Evolutionary conservation across 768 basidiomycete species (phyloP), one percentile per base, ranked within the genome.

Genomic region (Tremella mesenterica): DNA sequence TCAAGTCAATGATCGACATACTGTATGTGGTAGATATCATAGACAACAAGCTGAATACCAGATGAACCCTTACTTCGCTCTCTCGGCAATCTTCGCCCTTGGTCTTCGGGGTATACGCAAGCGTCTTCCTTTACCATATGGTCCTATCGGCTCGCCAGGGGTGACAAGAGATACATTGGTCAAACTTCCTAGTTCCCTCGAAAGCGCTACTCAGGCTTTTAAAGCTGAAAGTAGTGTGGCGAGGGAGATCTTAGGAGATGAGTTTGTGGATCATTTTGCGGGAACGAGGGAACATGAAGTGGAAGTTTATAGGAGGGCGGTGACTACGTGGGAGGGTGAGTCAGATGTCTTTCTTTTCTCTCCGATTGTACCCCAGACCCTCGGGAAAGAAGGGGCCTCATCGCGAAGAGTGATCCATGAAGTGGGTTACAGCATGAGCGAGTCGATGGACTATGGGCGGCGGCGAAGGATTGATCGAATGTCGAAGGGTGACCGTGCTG

Each of bases 241-340:
- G 2, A 79, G 95, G 28, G 85, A 91, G 67, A 77, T 88, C 36
- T 82, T 97, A 52, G 93, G 92, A 0, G 76, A 90, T 65, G 83
- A 82, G 21, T 95, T 96, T 65, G 88, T 97, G 1, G 88, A 97
- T 14, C 95, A 99, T 70, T 93, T 81, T 64, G 89, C 86, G 2
- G 92, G 90, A 7, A 97, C 95, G n/a, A 81, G 93, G 63, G 81
- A 88, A 71, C 86, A 96, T 69, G 91, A 93, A 70, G 83, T 92
- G 52, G 82, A 78, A 49, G 64, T 86, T 23, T 92, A 87, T 85
- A 85, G 89, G 61, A 81, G 83, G 63, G 88, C 89, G 2, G 89
- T 93, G 33, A 95, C 92, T 10, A 85, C 81, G 70, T 96, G 88
- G 91, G 92, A 93, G 81, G 81, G 90, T 88, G 63, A 62, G 82